Evolutionary conservation across 176 grass and related monocot genomes (phyloP).

Genomic region (Carex scoparia): DNA sequence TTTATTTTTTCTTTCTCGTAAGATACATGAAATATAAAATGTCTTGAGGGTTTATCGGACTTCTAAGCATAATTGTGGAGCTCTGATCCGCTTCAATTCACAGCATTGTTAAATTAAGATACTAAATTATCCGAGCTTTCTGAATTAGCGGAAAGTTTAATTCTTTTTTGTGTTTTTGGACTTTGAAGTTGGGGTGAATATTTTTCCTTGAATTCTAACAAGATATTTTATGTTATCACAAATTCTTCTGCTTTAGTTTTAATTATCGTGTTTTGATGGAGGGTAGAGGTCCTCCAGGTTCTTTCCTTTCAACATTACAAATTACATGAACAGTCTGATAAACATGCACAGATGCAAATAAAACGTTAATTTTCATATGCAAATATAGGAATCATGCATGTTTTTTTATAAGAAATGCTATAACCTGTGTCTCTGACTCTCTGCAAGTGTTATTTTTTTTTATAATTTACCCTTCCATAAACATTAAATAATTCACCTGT

Average conservation of each 20-base stretch:
- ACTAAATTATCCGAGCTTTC: background rate
- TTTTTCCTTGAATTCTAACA: background rate
- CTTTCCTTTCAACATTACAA: background rate
- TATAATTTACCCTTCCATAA: background rate
- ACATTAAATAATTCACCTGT: background rate
- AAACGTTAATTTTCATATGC: background rate
- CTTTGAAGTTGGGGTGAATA: background rate
- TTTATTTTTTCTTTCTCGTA: conserved; percentile 3
- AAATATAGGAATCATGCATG: background rate
- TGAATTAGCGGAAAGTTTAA: background rate
- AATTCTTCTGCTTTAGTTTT: background rate
- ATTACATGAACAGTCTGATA: background rate
- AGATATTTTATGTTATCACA: background rate
- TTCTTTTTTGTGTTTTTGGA: background rate
- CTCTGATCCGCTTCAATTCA: background rate
- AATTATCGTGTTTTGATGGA: background rate
- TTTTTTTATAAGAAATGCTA: background rate
- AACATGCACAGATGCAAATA: background rate
- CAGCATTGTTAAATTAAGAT: background rate
- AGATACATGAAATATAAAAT: background rate
- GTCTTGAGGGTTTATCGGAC: background rate
- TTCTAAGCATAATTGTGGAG: background rate
- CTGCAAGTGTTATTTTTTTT: background rate
- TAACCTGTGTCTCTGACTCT: background rate
- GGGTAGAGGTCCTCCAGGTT: background rate